Base-by-base conservation (phyloP, 1,284 basidiomycete genomes). In the Wallemia hederae region DNA sequence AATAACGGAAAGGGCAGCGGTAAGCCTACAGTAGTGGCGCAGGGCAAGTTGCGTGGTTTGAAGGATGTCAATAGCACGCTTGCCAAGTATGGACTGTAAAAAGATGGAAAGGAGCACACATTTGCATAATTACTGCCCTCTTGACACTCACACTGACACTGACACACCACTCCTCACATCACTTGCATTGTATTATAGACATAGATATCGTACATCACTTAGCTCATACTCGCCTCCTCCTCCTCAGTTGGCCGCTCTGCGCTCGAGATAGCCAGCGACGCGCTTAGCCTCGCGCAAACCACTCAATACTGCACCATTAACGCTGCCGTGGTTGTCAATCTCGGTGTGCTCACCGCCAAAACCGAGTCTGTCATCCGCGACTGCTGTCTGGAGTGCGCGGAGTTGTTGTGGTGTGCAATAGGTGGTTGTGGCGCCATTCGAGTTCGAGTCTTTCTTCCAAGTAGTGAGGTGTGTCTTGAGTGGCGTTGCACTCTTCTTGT, bases 31-130 rank as follows among this genome's bases (percentile, higher is more conserved):
- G 71, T 86, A 27, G 77, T 86, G 1, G 76, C 74, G 58, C 83
- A 82, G 81, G 84, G 83, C 2, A 77, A 75, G 61, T 80, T 83
- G 62, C 81, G 84, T 62, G 73, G 31, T 15, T 14, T 81, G 29
- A 76, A 76, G 7, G 74, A 78, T 58, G 25, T 58, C 56, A 26
- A 24, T 14, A 5, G 25, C 7, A 56, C 22, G 24, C 55, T 56
- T 9, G 5, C 1, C n/a, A 27, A 19, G 27, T 56, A 61, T 62
- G 62, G 62, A n/a, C n/a, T n/a, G n/a, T n/a, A n/a, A n/a, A n/a
- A n/a, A n/a, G n/a, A n/a, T n/a, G n/a, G n/a, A n/a, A n/a, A n/a
- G n/a, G n/a, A n/a, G n/a, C n/a, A n/a, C n/a, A n/a, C n/a, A n/a
- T n/a, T n/a, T n/a, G n/a, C n/a, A n/a, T n/a, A n/a, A n/a, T n/a